phyloP scores from a whole-genome alignment of 1,139 yeast genomes.

The Scheffersomyces insectosa region DNA sequence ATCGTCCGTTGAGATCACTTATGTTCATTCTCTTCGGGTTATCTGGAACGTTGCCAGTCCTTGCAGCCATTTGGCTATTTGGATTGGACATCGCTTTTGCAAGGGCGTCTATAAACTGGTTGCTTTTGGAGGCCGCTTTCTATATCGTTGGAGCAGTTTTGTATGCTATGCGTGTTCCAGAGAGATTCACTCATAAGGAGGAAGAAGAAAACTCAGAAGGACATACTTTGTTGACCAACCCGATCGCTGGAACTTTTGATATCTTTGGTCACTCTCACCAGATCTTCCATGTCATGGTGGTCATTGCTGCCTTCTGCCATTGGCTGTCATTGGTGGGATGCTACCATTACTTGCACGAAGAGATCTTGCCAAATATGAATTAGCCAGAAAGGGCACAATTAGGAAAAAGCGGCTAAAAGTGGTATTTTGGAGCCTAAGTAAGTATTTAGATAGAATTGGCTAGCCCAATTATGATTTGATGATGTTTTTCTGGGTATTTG shows the following conservation, averaged over 20 bases:
- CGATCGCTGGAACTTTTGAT: slow-evolving; percentile 51
- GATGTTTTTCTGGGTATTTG: too few species aligned
- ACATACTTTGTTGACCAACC: slow-evolving; percentile 13
- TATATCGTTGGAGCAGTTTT: slow-evolving; percentile 79
- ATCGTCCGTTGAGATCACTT: slow-evolving; percentile 75
- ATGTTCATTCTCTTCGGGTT: slow-evolving; percentile 83
- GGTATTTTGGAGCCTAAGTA: too few species aligned
- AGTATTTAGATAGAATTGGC: too few species aligned
- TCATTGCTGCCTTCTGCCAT: slow-evolving; percentile 78
- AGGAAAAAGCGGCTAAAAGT: too few species aligned
- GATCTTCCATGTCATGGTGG: slow-evolving; percentile 80
- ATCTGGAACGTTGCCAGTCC: slow-evolving; percentile 72
- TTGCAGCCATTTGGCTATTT: slow-evolving; percentile 45
- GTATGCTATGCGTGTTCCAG: slow-evolving; percentile 81
- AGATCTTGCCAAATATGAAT: background rate
- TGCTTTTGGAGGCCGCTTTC: slow-evolving; percentile 66
- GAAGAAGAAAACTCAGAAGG: slow-evolving; percentile 14
- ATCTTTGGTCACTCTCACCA: slow-evolving; percentile 85
- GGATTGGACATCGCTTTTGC: slow-evolving; percentile 41
- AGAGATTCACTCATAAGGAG: slow-evolving; percentile 63
- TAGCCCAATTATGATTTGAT: too few species aligned
- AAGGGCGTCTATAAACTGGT: slow-evolving; percentile 61
- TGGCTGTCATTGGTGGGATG: slow-evolving; percentile 64
- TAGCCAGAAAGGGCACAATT: too few species aligned
- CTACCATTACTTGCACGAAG: slow-evolving; percentile 51